phyloP scores from a whole-genome alignment of 2,329 filamentous ascomycete genomes.

The Onygenales sp. region DNA sequence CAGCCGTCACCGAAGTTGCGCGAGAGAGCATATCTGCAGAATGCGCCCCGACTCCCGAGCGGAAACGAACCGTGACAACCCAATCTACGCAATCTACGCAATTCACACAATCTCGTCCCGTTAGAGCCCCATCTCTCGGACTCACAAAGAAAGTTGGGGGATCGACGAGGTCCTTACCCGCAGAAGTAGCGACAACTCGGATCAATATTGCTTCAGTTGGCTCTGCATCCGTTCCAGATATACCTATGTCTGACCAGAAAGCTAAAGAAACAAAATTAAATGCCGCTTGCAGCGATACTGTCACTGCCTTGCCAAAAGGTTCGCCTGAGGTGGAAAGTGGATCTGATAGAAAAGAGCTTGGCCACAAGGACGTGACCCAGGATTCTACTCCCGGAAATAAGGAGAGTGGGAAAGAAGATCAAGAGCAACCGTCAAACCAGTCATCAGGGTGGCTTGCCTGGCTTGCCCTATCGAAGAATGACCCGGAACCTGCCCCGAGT shows the following conservation, averaged over 20 bases:
- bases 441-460: slow-evolving; percentile 11
- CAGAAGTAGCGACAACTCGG: slow-evolving; percentile 34
- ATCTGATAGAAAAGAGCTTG: not conserved
- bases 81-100: slow-evolving; percentile 15
- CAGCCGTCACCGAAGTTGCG: slow-evolving; percentile 40
- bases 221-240: slow-evolving; percentile 22
- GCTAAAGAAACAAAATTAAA: slow-evolving; percentile 12
- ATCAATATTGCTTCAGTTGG: slow-evolving; percentile 36
- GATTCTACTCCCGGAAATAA: not conserved
- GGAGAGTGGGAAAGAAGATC: slow-evolving; percentile 12
- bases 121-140: slow-evolving; percentile 21
- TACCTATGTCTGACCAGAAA: slow-evolving; percentile 10
- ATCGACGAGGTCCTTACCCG: slow-evolving; percentile 37
- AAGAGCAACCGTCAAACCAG: slow-evolving; percentile 10
- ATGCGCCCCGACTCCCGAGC: slow-evolving; percentile 27
- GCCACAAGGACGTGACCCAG: not conserved
- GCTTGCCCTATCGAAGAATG: slow-evolving; percentile 10
- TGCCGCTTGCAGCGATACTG: not conserved
- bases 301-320: not conserved
- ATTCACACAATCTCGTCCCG: slow-evolving; percentile 23
- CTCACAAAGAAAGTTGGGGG: slow-evolving; percentile 30
- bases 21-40: slow-evolving; percentile 40
- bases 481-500: slow-evolving; percentile 10
- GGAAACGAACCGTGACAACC: slow-evolving; percentile 9
- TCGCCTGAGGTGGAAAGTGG: not conserved